Evolutionary conservation across 2,329 filamentous ascomycete species (phyloP).

Genomic region (Pyricularia grisea): DNA sequence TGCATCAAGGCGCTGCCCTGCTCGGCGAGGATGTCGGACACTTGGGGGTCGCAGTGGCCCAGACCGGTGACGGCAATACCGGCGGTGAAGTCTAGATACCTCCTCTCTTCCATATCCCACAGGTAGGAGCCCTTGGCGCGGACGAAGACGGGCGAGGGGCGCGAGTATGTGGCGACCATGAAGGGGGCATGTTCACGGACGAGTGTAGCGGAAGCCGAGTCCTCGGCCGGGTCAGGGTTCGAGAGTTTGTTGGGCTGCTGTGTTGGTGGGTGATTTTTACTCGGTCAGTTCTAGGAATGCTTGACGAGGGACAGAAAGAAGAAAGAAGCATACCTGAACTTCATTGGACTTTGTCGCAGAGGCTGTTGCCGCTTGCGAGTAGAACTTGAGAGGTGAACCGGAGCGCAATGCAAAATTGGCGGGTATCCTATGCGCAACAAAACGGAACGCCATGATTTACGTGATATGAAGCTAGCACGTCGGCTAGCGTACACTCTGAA

Average conservation of each 20-base stretch:
- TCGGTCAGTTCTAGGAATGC: not conserved
- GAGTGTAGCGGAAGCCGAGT: slow-evolving; percentile 52
- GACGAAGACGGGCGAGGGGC: slow-evolving; percentile 82
- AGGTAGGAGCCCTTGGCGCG: slow-evolving; percentile 80
- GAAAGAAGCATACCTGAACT: slow-evolving; percentile 1
- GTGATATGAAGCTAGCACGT: not conserved
- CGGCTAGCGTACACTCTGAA: not conserved
- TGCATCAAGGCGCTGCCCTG: slow-evolving; percentile 72
- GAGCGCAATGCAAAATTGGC: slow-evolving; percentile 5
- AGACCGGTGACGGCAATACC: slow-evolving; percentile 93
- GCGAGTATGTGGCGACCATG: slow-evolving; percentile 94
- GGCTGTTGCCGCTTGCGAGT: slow-evolving; percentile 3
- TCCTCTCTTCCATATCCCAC: slow-evolving; percentile 81
- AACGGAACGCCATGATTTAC: slow-evolving; percentile 3
- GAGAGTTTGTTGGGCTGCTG: slow-evolving; percentile 2
- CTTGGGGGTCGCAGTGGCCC: slow-evolving; percentile 78
- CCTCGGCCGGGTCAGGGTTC: slow-evolving; percentile 5
- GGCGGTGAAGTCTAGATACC: slow-evolving; percentile 89
- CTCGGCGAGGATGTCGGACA: slow-evolving; percentile 58
- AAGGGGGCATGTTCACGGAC: slow-evolving; percentile 69
- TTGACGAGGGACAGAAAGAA: not conserved
- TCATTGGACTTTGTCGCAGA: not conserved
- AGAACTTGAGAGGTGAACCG: not conserved
- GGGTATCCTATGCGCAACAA: slow-evolving; percentile 3
- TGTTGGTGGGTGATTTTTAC: not conserved